Percentiles rank a stretch among this genome's conserved stretches.
Evolutionary conservation across 306 rosid species (phyloP).

Genomic region (Glycine soja): DNA sequence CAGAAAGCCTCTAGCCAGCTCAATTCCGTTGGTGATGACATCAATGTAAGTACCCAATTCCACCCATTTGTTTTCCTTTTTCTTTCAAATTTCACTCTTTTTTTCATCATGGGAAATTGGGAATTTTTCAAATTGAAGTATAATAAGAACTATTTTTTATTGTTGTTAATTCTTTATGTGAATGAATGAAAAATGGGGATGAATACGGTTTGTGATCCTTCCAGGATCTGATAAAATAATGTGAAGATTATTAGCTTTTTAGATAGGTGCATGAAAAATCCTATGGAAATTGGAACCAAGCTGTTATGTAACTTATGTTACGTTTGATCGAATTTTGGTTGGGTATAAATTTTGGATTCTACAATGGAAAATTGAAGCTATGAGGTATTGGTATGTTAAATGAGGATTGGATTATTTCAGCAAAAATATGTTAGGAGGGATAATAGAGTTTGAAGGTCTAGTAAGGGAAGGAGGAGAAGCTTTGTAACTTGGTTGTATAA

Average conservation of each 20-base stretch:
- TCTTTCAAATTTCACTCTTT: slow-evolving; percentile 2
- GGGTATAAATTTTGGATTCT: not conserved
- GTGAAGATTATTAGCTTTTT: not conserved
- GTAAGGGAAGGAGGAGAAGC: not conserved
- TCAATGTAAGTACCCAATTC: slow-evolving; percentile 53
- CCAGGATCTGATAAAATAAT: not conserved
- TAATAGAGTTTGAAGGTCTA: no score
- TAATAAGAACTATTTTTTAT: not conserved
- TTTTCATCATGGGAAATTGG: not conserved
- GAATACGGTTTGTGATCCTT: no score
- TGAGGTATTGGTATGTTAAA: not conserved
- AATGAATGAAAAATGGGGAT: not conserved
- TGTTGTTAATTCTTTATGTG: not conserved
- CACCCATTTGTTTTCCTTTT: not conserved
- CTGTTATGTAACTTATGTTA: not conserved
- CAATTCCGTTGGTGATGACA: slow-evolving; percentile 72
- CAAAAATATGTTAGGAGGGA: no score
- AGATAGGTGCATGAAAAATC: not conserved
- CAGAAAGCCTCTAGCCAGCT: slow-evolving; percentile 72
- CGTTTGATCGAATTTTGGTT: not conserved
- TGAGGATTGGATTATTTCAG: not conserved
- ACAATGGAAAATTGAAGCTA: not conserved
- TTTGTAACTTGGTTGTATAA: not conserved
- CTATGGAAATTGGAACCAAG: slow-evolving; percentile 18
- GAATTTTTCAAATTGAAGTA: not conserved